Conservation (phyloP, 2,329 filamentous ascomycete genomes). For the Grosmannia huntii region DNA sequence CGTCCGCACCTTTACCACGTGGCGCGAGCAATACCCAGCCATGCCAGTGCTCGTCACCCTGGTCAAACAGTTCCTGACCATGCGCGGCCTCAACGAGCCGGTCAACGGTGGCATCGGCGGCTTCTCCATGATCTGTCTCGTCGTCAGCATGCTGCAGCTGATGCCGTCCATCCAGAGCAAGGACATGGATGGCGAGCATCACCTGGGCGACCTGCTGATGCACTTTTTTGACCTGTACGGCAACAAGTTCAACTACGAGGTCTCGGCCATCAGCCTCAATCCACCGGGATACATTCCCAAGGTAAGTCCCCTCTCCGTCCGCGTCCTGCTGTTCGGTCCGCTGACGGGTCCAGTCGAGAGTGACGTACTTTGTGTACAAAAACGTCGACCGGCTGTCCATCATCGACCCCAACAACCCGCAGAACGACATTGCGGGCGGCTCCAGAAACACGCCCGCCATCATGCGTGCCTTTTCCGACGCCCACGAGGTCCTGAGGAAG, state of each 20-base stretch:
- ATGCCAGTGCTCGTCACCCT: conserved; percentile 80
- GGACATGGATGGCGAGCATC: conserved; percentile 44
- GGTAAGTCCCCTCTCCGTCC: conserved; percentile 32
- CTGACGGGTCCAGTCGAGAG: conserved; percentile 25
- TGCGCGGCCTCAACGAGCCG: conserved; percentile 85
- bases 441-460: conserved; percentile 59
- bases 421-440: conserved; percentile 85
- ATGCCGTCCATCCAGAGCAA: conserved; percentile 57
- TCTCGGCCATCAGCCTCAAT: conserved; percentile 61
- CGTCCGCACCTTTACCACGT: conserved; percentile 65
- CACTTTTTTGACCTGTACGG: conserved; percentile 88
- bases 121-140: conserved; percentile 86
- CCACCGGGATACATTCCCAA: conserved; percentile 68
- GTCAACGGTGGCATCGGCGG: conserved; percentile 84
- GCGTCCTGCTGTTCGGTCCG: not conserved
- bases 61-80: conserved; percentile 84
- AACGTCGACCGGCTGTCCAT: conserved; percentile 64
- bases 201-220: conserved; percentile 71
- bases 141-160: conserved; percentile 76
- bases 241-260: conserved; percentile 59
- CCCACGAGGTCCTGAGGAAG: conserved; percentile 42
- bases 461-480: conserved; percentile 54
- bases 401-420: conserved; percentile 74
- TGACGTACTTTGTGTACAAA: conserved; percentile 37
- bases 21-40: conserved; percentile 67